These are phyloP conservation scores for Cyberlindnera euphorbiiphila DNA, from an alignment of 805 yeast species.

Conservation along the genomic window DNA sequence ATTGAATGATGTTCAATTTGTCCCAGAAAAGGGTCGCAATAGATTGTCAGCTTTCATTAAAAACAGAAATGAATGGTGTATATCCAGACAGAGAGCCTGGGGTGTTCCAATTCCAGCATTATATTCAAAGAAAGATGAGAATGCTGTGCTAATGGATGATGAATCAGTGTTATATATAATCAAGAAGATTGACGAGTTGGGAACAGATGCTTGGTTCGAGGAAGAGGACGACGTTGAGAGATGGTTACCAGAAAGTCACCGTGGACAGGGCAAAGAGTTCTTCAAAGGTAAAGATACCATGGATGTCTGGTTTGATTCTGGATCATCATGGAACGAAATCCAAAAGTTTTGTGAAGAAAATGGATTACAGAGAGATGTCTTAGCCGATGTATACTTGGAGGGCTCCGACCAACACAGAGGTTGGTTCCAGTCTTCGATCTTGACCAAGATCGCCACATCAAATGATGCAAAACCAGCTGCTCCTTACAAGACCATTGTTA, in stretches of 20 bases:
- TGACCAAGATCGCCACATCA: conserved; percentile 62
- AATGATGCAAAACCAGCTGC: conserved; percentile 31
- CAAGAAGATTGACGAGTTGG: conserved; percentile 47
- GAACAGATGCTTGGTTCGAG: conserved; percentile 81
- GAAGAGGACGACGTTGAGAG: conserved; percentile 45
- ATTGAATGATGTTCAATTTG: conserved; percentile 59
- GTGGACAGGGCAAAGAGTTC: conserved; percentile 40
- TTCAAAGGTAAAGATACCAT: conserved; percentile 81
- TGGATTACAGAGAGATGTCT: conserved; percentile 36
- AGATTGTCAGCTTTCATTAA: conserved; percentile 69
- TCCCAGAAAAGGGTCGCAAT: conserved; percentile 68
- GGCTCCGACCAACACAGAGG: conserved; percentile 99
- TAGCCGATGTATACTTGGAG: conserved; percentile 85
- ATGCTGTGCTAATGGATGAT: conserved; percentile 58
- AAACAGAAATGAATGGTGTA: conserved; percentile 93
- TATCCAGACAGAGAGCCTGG: conserved; percentile 94
- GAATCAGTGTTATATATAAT: conserved; percentile 58
- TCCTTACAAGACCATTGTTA: conserved; percentile 73
- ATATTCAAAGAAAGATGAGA: conserved; percentile 50
- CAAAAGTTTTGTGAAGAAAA: conserved; percentile 35
- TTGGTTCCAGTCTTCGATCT: conserved; percentile 93
- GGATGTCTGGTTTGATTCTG: conserved; percentile 99
- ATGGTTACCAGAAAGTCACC: conserved; percentile 68
- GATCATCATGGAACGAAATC: conserved; percentile 80
- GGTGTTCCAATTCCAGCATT: conserved; percentile 96